Percentiles rank a stretch among this genome's conserved stretches.
phyloP scores from a whole-genome alignment of 176 grass and related monocot species.

The Oryza glaberrima region DNA sequence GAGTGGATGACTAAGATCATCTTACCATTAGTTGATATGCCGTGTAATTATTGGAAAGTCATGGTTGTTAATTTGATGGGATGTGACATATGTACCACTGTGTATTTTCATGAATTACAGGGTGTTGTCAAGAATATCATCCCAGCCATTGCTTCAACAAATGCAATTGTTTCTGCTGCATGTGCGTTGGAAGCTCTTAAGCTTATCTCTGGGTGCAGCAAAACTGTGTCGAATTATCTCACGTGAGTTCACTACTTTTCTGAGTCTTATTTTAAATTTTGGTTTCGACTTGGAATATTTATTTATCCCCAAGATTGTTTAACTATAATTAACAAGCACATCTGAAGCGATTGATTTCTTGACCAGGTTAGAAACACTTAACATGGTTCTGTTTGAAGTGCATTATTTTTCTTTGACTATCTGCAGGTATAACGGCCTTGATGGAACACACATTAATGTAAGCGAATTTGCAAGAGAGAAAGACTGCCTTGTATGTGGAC shows the following conservation, averaged over 20 bases:
- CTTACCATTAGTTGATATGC: slow-evolving; percentile 10
- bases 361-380: too few relatives aligned
- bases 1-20: not conserved
- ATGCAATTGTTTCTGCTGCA: slow-evolving; percentile 95
- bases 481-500: slow-evolving; percentile 60
- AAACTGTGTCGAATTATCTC: slow-evolving; percentile 95
- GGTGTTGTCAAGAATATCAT: slow-evolving; percentile 99
- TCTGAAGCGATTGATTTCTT: too few relatives aligned
- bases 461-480: slow-evolving; percentile 48
- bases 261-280: slow-evolving; percentile 30
- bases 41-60: slow-evolving; percentile 3
- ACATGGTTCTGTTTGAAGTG: too few relatives aligned
- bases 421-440: too few relatives aligned
- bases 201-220: slow-evolving; percentile 96
- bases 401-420: too few relatives aligned
- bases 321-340: too few relatives aligned
- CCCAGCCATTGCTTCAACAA: slow-evolving; percentile 97
- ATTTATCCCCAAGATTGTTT: too few relatives aligned
- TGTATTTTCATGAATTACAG: slow-evolving; percentile 50
- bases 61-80: not conserved
- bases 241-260: slow-evolving; percentile 59
- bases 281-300: not conserved
- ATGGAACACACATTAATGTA: too few relatives aligned
- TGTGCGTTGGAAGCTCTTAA: slow-evolving; percentile 96
- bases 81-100: slow-evolving; percentile 28